phyloP scores from a whole-genome alignment of 768 basidiomycete genomes.

The Pulveroboletus sp. region DNA sequence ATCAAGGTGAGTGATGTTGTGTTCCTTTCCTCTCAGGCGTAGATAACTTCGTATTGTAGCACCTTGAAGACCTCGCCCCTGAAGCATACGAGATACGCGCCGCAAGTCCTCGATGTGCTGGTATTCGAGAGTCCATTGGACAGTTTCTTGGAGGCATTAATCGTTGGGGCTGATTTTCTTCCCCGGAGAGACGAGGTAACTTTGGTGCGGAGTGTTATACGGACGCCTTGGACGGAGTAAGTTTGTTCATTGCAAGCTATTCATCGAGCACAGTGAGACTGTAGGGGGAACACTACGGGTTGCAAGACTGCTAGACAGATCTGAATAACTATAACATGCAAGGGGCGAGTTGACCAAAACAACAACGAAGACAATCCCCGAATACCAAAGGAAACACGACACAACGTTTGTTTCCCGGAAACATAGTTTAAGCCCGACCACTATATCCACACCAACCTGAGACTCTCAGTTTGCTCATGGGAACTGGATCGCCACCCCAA shows the following conservation, averaged over 20 bases:
- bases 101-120: slow-evolving; percentile 52
- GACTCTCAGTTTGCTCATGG: slow-evolving; percentile 31
- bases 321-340: slow-evolving; percentile 4
- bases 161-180: slow-evolving; percentile 12
- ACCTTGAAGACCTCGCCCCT: slow-evolving; percentile 51
- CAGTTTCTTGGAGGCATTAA: slow-evolving; percentile 18
- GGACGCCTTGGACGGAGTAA: not conserved
- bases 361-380: slow-evolving; percentile 4
- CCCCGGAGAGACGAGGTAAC: not conserved
- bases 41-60: slow-evolving; percentile 28
- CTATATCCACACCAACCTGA: slow-evolving; percentile 38
- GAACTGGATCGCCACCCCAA: slow-evolving; percentile 56
- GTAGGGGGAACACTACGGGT: not conserved
- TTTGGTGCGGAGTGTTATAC: not conserved
- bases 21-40: not conserved
- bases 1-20: slow-evolving; percentile 51
- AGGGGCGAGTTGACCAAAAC: slow-evolving; percentile 4
- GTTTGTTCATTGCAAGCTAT: too few relatives aligned
- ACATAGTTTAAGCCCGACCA: not conserved
- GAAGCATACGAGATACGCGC: slow-evolving; percentile 54
- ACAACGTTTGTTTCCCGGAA: slow-evolving; percentile 5
- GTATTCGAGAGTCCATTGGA: slow-evolving; percentile 32
- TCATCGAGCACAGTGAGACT: not conserved
- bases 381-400: not conserved
- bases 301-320: not conserved